These are phyloP conservation scores for Colletotrichum cereale DNA, from an alignment of 2,329 filamentous ascomycete genomes.

Conservation along the genomic window DNA sequence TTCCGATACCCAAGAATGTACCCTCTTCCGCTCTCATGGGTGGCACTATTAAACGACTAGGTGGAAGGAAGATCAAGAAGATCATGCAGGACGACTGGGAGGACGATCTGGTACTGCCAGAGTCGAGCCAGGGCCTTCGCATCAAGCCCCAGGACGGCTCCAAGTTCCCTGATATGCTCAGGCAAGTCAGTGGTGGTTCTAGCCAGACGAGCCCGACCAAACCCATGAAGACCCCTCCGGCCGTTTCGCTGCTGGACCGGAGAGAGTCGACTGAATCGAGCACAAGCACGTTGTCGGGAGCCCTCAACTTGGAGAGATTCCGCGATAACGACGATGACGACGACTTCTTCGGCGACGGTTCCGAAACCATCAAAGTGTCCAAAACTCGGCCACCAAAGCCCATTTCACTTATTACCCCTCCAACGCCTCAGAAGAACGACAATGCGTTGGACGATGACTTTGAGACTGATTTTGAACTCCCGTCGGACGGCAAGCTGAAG, in stretches of 20 bases:
- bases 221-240: constrained; percentile 49
- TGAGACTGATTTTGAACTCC: constrained; percentile 79
- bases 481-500: constrained; percentile 73
- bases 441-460: constrained; percentile 71
- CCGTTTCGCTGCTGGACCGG: constrained; percentile 45
- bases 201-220: constrained; percentile 66
- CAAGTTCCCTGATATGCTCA: constrained; percentile 75
- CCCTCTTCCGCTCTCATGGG: constrained; percentile 90
- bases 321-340: constrained; percentile 72
- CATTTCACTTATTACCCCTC: constrained; percentile 66
- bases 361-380: constrained; percentile 76
- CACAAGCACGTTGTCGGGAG: constrained; percentile 55
- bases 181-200: constrained; percentile 73
- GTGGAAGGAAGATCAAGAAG: constrained; percentile 78
- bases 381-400: constrained; percentile 68
- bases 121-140: constrained; percentile 68
- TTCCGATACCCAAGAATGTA: constrained; percentile 88
- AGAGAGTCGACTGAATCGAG: constrained; percentile 48
- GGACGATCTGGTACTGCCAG: constrained; percentile 80
- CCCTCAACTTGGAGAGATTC: constrained; percentile 73
- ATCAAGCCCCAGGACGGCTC: constrained; percentile 73
- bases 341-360: constrained; percentile 73
- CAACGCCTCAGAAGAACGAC: constrained; percentile 63
- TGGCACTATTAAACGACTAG: constrained; percentile 92
- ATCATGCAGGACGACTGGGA: constrained; percentile 85